phyloP scores from a whole-genome alignment of 2,329 filamentous ascomycete genomes.

The Trichoderma lentiforme region DNA sequence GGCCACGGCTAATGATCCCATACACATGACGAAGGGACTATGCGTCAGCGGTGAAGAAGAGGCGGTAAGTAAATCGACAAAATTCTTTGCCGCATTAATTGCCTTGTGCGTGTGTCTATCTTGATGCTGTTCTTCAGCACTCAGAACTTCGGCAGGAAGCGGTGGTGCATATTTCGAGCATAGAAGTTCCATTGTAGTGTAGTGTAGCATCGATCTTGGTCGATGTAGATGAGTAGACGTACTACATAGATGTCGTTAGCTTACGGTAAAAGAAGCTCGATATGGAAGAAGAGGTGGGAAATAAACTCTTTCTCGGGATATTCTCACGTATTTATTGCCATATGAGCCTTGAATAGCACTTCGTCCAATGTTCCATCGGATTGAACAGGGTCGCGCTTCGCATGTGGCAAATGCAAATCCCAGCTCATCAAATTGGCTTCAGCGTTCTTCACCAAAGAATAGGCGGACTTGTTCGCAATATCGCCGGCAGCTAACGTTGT shows the following conservation, averaged over 20 bases:
- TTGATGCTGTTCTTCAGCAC: constrained; percentile 18
- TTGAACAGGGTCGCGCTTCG: constrained; percentile 63
- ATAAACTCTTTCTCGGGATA: too few relatives aligned
- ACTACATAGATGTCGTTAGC: background rate
- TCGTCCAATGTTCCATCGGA: constrained; percentile 66
- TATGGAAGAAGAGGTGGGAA: background rate
- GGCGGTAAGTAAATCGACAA: constrained; percentile 21
- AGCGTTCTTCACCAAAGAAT: constrained; percentile 19
- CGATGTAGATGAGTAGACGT: constrained; percentile 22
- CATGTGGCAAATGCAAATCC: constrained; percentile 67
- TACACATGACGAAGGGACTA: constrained; percentile 24
- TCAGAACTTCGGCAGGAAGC: constrained; percentile 17
- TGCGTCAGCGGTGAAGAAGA: constrained; percentile 18
- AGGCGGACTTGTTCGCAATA: constrained; percentile 35
- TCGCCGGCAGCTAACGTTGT: constrained; percentile 46
- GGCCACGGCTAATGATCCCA: constrained; percentile 21
- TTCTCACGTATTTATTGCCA: constrained; percentile 55
- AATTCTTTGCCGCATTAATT: constrained; percentile 16
- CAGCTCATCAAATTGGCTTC: constrained; percentile 60
- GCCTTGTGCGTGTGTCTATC: constrained; percentile 21
- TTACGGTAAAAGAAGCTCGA: too few relatives aligned
- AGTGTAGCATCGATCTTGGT: constrained; percentile 21
- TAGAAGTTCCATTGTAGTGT: constrained; percentile 23
- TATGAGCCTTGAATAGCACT: constrained; percentile 78
- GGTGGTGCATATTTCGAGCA: constrained; percentile 24